A percentile compares a stretch with the other conserved stretches of the same genome.
These are phyloP conservation scores for Aspergillus unguis DNA, from an alignment of 2,329 filamentous ascomycete species.

Conservation along the genomic window DNA sequence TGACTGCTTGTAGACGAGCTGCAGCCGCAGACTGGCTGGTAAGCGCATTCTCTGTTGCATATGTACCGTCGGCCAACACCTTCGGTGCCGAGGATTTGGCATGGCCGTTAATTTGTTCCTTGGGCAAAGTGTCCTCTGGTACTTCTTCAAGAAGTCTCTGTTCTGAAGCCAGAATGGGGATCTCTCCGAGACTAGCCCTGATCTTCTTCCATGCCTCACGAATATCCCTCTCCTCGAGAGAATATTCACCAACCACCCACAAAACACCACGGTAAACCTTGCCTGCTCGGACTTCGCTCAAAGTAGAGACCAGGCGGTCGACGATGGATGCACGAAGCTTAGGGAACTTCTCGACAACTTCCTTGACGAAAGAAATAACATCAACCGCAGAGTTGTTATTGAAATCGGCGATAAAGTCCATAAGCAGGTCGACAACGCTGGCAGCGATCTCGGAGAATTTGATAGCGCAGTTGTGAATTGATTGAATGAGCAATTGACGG, in stretches of 20 bases:
- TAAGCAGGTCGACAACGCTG: slow-evolving; percentile 91
- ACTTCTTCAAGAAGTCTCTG: slow-evolving; percentile 86
- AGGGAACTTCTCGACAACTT: slow-evolving; percentile 97
- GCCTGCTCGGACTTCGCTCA: slow-evolving; percentile 89
- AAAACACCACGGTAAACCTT: slow-evolving; percentile 96
- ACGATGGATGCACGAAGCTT: slow-evolving; percentile 83
- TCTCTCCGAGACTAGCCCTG: slow-evolving; percentile 87
- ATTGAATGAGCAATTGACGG: slow-evolving; percentile 89
- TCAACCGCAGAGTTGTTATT: slow-evolving; percentile 96
- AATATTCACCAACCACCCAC: slow-evolving; percentile 98
- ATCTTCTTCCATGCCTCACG: slow-evolving; percentile 96
- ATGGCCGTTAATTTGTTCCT: slow-evolving; percentile 74
- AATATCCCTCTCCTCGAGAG: slow-evolving; percentile 88
- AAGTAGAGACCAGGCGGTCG: slow-evolving; percentile 79
- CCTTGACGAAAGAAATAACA: slow-evolving; percentile 97
- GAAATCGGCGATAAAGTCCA: slow-evolving; percentile 99
- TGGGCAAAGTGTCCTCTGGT: slow-evolving; percentile 62
- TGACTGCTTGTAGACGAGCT: slow-evolving; percentile 91
- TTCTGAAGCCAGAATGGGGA: slow-evolving; percentile 92
- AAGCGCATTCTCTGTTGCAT: slow-evolving; percentile 92
- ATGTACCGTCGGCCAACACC: slow-evolving; percentile 93
- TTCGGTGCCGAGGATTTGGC: slow-evolving; percentile 74
- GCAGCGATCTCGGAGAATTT: slow-evolving; percentile 98
- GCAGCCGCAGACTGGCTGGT: slow-evolving; percentile 88
- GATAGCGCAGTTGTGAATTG: slow-evolving; percentile 97